Percentiles rank a stretch among this genome's conserved stretches.
phyloP scores from a whole-genome alignment of 768 basidiomycete species.

The Mycena filopes region DNA sequence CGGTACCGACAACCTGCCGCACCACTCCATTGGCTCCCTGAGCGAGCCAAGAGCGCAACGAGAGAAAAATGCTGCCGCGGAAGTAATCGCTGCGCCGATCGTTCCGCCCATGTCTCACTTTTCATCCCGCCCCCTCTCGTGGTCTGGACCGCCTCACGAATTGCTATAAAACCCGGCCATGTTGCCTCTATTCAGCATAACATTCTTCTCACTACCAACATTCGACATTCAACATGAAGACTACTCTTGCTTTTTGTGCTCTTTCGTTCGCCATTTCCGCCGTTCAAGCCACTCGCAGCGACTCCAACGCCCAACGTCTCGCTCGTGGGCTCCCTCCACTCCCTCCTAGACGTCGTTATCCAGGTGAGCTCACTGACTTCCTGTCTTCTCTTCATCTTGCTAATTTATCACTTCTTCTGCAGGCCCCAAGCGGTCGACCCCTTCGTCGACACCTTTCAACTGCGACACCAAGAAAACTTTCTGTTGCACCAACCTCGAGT shows the following conservation, averaged over 20 bases:
- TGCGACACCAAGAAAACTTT: conserved; percentile 13
- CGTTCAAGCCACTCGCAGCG: conserved; percentile 34
- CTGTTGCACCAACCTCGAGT: conserved; percentile 10
- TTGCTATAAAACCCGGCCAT: neutral
- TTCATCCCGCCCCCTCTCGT: neutral
- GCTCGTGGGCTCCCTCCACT: conserved; percentile 56
- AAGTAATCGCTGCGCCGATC: conserved; percentile 8
- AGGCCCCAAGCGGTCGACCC: neutral
- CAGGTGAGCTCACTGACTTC: neutral
- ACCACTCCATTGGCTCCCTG: neutral
- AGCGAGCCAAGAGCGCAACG: neutral
- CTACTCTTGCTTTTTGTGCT: conserved; percentile 38
- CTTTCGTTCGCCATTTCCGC: conserved; percentile 36
- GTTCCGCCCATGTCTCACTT: neutral
- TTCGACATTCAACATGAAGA: conserved; percentile 28
- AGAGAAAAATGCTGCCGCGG: neutral
- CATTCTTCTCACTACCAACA: too few relatives aligned
- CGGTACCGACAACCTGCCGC: neutral
- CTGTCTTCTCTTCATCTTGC: neutral
- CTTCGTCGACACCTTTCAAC: conserved; percentile 12
- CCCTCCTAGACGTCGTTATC: conserved; percentile 36
- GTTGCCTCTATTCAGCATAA: neutral
- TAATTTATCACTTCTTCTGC: neutral
- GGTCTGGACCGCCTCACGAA: neutral
- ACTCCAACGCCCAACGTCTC: conserved; percentile 57